Evolutionary conservation across 768 basidiomycete species (phyloP).

Genomic region (Naganishia friedmannii): DNA sequence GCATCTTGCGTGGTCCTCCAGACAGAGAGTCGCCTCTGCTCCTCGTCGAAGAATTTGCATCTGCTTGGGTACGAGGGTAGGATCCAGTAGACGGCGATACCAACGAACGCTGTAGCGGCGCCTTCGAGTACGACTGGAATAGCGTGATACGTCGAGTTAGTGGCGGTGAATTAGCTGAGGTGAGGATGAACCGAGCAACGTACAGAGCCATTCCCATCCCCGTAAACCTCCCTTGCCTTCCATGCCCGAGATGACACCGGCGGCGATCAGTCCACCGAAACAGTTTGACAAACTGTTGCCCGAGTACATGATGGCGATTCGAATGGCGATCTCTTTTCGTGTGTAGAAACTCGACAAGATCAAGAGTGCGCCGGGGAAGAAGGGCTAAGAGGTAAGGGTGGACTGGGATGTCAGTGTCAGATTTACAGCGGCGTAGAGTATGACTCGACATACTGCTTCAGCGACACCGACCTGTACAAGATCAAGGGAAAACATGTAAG

Average conservation of each 20-base stretch:
- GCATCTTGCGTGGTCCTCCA: constrained; percentile 29
- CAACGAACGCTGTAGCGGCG: constrained; percentile 56
- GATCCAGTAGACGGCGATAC: constrained; percentile 32
- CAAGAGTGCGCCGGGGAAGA: constrained; percentile 60
- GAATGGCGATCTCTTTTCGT: constrained; percentile 60
- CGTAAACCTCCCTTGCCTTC: constrained; percentile 65
- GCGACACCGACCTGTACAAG: constrained; percentile 19
- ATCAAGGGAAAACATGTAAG: background rate
- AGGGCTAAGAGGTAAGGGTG: constrained; percentile 58
- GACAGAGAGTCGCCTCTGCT: constrained; percentile 19
- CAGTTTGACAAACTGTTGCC: constrained; percentile 46
- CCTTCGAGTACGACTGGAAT: constrained; percentile 62
- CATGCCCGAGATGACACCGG: constrained; percentile 70
- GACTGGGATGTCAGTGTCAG: no score
- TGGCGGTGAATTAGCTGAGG: background rate
- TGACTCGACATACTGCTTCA: background rate
- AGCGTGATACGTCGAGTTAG: constrained; percentile 24
- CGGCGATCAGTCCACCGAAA: constrained; percentile 57
- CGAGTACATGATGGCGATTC: constrained; percentile 60
- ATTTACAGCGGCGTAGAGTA: background rate
- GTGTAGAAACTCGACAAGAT: constrained; percentile 44
- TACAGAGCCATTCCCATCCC: constrained; percentile 66
- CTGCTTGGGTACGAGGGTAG: constrained; percentile 25
- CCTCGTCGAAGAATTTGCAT: constrained; percentile 25
- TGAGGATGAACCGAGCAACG: constrained; percentile 18